Evolutionary conservation across 805 yeast species (phyloP), one percentile per base, ranked within the genome.

Genomic region (Starmerella riodocensis): DNA sequence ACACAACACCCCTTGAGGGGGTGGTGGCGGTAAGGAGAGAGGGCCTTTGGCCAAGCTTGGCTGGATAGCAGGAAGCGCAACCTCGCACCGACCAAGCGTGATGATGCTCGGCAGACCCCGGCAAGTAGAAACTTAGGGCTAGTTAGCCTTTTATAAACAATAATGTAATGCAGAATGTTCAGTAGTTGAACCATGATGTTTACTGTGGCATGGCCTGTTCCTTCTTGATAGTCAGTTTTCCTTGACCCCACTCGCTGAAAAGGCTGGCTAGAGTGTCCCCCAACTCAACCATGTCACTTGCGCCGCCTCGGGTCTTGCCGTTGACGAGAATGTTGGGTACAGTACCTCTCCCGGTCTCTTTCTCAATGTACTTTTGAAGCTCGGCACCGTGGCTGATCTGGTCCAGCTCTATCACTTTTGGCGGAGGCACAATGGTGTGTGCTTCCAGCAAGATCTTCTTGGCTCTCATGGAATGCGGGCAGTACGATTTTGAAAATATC

Each of bases 291-390:
- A 91, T 73, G 40, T 86, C 96, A 57, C 84, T 95, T 29, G 74
- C 73, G 3, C 98, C 98, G 29, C 98, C 98, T 48, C 80, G 69
- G 34, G 88, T 76, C 20, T 69, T 57, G 7, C 80, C 78, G 40
- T 76, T 78, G 39, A 88, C 71, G 39, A 83, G 66, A 17, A 91
- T 71, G 55, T 91, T 91, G 20, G 98, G 98, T 12, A 91, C 98
- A 0, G 97, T 88, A 22, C 62, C 62, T 50, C 95, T 74, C 6
- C 91, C 93, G 4, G 94, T 74, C 41, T 69, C 58, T 36, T 67
- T 64, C 14, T 68, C 78, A 37, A 91, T 67, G 58, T 78, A 78
- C 14, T 65, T 71, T 60, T 86, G 96, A 44, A 91, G 66, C 45
- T 71, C 78, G 3, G 62, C 57, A 1, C 96, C 96, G 56, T 83